phyloP scores from a whole-genome alignment of 768 basidiomycete species.

The Leucocoprinus leucothites region DNA sequence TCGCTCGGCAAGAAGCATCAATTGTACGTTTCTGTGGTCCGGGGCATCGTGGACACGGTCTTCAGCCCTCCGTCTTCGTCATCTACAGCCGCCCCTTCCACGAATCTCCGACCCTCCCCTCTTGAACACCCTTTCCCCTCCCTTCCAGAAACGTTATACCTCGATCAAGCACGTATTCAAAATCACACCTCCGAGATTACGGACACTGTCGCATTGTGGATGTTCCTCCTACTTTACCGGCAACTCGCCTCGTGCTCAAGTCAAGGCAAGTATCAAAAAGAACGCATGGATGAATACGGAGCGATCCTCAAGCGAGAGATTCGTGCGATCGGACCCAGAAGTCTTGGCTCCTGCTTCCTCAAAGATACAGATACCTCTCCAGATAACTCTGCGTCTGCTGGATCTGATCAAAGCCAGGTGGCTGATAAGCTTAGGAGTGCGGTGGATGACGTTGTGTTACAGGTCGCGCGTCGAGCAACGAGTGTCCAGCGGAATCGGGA shows the following conservation, averaged over 20 bases:
- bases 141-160: slow-evolving; percentile 74
- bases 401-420: slow-evolving; percentile 7
- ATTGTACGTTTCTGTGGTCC: slow-evolving; percentile 53
- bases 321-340: slow-evolving; percentile 62
- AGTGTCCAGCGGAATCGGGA: slow-evolving; percentile 30
- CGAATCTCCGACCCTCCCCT: slow-evolving; percentile 20
- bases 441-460: slow-evolving; percentile 68
- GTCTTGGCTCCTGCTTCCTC: slow-evolving; percentile 59
- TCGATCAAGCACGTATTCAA: slow-evolving; percentile 70
- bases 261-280: slow-evolving; percentile 10
- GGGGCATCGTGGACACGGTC: slow-evolving; percentile 62
- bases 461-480: slow-evolving; percentile 69
- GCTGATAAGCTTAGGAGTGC: slow-evolving; percentile 9
- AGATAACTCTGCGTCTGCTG: slow-evolving; percentile 4
- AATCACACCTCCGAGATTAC: slow-evolving; percentile 68
- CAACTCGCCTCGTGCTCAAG: slow-evolving; percentile 56
- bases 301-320: slow-evolving; percentile 68
- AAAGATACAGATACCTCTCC: slow-evolving; percentile 21
- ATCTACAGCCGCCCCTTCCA: slow-evolving; percentile 29
- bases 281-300: slow-evolving; percentile 7
- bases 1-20: slow-evolving; percentile 49
- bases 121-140: slow-evolving; percentile 16
- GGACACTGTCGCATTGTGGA: slow-evolving; percentile 72
- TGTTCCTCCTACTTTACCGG: slow-evolving; percentile 79
- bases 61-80: slow-evolving; percentile 46